Conservation (phyloP, 176 grass and related monocot species). For the Poa annua region DNA sequence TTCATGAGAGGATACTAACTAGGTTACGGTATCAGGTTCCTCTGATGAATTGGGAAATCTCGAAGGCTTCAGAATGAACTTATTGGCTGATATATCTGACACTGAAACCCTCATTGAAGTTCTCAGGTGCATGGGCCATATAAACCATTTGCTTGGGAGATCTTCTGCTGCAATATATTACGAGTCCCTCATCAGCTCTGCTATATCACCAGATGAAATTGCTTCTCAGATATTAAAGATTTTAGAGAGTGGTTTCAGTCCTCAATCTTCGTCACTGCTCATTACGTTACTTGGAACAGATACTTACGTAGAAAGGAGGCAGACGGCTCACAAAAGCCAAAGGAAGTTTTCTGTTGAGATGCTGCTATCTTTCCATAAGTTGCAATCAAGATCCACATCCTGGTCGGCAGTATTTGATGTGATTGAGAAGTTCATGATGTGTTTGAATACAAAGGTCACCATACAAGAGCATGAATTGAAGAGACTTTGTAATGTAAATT, state of each 20-base stretch:
- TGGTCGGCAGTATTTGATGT: constrained; percentile 75
- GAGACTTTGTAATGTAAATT: constrained; percentile 66
- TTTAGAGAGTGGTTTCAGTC: constrained; percentile 68
- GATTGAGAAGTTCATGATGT: constrained; percentile 77
- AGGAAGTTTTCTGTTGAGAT: constrained; percentile 97
- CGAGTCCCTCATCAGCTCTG: constrained; percentile 73
- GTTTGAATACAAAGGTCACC: constrained; percentile 56
- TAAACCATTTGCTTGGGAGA: constrained; percentile 79
- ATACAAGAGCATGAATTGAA: constrained; percentile 48
- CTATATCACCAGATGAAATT: constrained; percentile 76
- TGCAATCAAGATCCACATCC: constrained; percentile 66
- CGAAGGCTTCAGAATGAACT: constrained; percentile 33
- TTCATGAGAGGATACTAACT: constrained; percentile 28
- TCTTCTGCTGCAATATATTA: constrained; percentile 81
- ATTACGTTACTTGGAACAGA: constrained; percentile 70
- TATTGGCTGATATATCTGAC: constrained; percentile 55
- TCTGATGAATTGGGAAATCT: constrained; percentile 58
- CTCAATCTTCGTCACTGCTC: constrained; percentile 63
- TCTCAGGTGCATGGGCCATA: constrained; percentile 87
- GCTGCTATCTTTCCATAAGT: constrained; percentile 72
- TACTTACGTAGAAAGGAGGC: constrained; percentile 74
- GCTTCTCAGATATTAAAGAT: constrained; percentile 80
- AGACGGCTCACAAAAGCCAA: constrained; percentile 74
- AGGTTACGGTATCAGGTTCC: constrained; percentile 61
- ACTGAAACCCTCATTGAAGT: constrained; percentile 70